A percentile compares a stretch with the other conserved stretches of the same genome.
These are phyloP conservation scores for Penicillium bovifimosum DNA, from an alignment of 495 filamentous ascomycete species.

Conservation along the genomic window DNA sequence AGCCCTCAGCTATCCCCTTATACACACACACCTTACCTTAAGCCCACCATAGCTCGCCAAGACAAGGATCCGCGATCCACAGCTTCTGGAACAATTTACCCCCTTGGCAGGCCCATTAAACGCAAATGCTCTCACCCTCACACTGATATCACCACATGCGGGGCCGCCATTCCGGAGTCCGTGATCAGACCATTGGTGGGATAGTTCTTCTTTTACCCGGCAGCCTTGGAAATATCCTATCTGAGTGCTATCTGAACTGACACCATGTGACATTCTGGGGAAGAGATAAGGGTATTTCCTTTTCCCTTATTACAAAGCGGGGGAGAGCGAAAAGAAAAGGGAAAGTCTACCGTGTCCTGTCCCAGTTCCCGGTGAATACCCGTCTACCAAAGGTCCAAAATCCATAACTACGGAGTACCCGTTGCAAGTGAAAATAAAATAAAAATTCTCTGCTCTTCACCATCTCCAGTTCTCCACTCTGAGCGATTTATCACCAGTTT, in stretches of 20 bases:
- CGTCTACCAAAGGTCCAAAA: too few species aligned
- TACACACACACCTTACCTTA: conserved; percentile 3
- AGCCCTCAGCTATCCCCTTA: neutral
- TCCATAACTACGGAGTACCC: too few species aligned
- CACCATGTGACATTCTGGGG: conserved; percentile 8
- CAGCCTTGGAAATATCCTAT: neutral
- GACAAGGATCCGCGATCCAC: conserved; percentile 38
- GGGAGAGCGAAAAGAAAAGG: neutral
- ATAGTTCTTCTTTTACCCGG: neutral
- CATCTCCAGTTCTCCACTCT: conserved; percentile 12
- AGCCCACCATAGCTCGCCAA: conserved; percentile 27
- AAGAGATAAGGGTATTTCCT: neutral
- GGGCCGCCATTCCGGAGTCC: conserved; percentile 34
- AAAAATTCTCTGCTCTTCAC: neutral
- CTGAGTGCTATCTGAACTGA: neutral
- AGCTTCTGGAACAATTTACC: conserved; percentile 36
- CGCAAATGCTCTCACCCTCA: conserved; percentile 25
- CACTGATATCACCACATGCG: conserved; percentile 40
- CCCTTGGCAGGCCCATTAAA: conserved; percentile 16
- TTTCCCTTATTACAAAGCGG: too few species aligned
- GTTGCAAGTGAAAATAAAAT: too few species aligned
- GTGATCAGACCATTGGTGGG: conserved; percentile 12
- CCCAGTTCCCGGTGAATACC: too few species aligned
- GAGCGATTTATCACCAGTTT: conserved; percentile 8
- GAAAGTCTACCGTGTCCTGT: neutral